phyloP scores from a whole-genome alignment of 441 rosid genomes.

The Mallotus japonicus region DNA sequence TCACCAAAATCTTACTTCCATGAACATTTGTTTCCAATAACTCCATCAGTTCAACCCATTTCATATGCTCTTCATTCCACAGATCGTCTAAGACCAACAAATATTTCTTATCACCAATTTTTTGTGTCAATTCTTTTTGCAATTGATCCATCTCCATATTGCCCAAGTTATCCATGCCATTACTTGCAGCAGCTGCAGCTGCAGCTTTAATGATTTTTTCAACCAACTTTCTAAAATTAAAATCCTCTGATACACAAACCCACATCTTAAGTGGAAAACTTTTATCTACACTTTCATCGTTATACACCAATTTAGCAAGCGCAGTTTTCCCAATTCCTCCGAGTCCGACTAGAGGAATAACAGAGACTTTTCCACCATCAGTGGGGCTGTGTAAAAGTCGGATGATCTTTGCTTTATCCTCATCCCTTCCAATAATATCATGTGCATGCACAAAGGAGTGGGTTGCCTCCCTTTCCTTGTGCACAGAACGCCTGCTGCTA shows the following conservation, averaged over 20 bases:
- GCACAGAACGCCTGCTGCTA: not conserved
- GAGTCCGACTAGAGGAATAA: conserved; percentile 15
- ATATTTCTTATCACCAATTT: not conserved
- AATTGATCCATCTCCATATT: conserved; percentile 6
- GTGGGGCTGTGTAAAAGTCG: not conserved
- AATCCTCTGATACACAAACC: conserved; percentile 20
- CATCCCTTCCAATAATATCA: conserved; percentile 14
- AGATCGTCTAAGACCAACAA: conserved; percentile 32
- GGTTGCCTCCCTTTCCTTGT: not conserved
- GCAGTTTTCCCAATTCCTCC: conserved; percentile 20
- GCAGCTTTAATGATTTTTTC: conserved; percentile 15
- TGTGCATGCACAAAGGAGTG: conserved; percentile 5
- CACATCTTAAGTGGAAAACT: conserved; percentile 18
- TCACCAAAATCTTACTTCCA: conserved; percentile 17
- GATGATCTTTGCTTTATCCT: not conserved
- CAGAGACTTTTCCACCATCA: not conserved
- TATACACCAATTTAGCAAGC: conserved; percentile 21
- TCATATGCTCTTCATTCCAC: conserved; percentile 17
- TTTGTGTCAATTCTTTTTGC: conserved; percentile 2
- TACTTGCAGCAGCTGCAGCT: too few relatives aligned
- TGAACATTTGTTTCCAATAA: not conserved
- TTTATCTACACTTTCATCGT: conserved; percentile 10
- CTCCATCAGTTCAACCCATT: conserved; percentile 17
- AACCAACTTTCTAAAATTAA: not conserved
- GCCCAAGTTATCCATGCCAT: not conserved